Conservation (phyloP, 2,329 filamentous ascomycete genomes). For the Pezicula radicicola region DNA sequence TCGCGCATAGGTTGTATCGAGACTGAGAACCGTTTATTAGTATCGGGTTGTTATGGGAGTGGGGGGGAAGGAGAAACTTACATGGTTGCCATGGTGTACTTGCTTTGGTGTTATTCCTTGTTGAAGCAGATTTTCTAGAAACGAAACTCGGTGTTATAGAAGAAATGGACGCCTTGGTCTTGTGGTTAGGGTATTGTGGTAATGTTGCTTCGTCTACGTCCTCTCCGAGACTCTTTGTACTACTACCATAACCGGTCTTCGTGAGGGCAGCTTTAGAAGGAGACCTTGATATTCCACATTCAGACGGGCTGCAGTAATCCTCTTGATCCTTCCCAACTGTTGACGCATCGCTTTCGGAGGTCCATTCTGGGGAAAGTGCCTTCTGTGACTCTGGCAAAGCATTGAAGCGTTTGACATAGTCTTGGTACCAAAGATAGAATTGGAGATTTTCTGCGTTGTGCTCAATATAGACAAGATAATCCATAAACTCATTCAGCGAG, state of each 20-base stretch:
- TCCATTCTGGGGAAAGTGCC: constrained; percentile 66
- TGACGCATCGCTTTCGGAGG: constrained; percentile 21
- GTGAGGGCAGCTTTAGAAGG: too few species aligned
- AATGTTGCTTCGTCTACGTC: too few species aligned
- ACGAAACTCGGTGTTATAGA: too few species aligned
- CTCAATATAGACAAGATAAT: constrained; percentile 79
- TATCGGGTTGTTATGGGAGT: neutral
- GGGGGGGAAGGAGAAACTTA: constrained; percentile 43
- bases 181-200: too few species aligned
- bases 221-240: too few species aligned
- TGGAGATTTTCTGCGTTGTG: constrained; percentile 78
- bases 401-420: constrained; percentile 50
- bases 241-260: too few species aligned
- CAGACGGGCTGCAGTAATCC: constrained; percentile 4
- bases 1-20: constrained; percentile 75
- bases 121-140: neutral
- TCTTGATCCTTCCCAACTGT: constrained; percentile 13
- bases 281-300: too few species aligned
- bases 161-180: too few species aligned
- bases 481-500: constrained; percentile 79
- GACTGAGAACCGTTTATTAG: constrained; percentile 43
- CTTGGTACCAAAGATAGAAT: constrained; percentile 61
- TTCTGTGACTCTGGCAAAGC: constrained; percentile 40
- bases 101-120: constrained; percentile 29
- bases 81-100: constrained; percentile 65